Conservation (phyloP, 2,329 filamentous ascomycete species). For the Xylaria polymorpha region DNA sequence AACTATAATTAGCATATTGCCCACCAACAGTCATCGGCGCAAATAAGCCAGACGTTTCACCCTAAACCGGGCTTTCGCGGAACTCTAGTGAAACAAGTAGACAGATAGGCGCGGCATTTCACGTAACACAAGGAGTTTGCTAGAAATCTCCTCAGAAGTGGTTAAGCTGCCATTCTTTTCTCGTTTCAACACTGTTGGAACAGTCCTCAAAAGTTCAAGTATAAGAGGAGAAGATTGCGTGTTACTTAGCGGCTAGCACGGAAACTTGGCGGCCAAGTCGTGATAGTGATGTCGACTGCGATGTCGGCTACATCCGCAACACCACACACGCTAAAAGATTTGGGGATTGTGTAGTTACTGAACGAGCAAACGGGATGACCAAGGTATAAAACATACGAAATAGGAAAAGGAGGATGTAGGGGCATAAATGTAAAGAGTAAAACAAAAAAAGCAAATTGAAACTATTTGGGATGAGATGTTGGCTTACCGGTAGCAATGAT, state of each 20-base stretch:
- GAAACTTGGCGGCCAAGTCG: neutral
- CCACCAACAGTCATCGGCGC: slow-evolving; percentile 5
- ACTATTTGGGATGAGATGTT: slow-evolving; percentile 23
- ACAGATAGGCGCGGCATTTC: neutral
- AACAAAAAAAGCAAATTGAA: slow-evolving; percentile 15
- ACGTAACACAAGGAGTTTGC: neutral
- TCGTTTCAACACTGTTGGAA: slow-evolving; percentile 3
- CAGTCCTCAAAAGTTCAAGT: neutral
- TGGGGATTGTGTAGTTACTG: neutral
- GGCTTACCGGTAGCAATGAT: slow-evolving; percentile 95
- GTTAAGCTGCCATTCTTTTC: neutral
- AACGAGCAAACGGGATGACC: neutral
- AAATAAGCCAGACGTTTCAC: neutral
- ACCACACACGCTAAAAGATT: neutral
- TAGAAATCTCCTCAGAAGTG: neutral
- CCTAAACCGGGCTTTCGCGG: neutral
- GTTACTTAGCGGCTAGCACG: neutral
- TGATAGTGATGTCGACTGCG: neutral
- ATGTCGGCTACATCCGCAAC: neutral
- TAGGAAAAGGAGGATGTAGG: neutral
- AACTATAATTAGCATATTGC: slow-evolving; percentile 41
- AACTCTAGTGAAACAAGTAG: neutral
- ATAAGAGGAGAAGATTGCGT: neutral
- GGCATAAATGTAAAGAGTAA: neutral
- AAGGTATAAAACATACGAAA: slow-evolving; percentile 10